Base-by-base conservation (phyloP, 495 filamentous ascomycete genomes). In the Aspergillus bridgeri region DNA sequence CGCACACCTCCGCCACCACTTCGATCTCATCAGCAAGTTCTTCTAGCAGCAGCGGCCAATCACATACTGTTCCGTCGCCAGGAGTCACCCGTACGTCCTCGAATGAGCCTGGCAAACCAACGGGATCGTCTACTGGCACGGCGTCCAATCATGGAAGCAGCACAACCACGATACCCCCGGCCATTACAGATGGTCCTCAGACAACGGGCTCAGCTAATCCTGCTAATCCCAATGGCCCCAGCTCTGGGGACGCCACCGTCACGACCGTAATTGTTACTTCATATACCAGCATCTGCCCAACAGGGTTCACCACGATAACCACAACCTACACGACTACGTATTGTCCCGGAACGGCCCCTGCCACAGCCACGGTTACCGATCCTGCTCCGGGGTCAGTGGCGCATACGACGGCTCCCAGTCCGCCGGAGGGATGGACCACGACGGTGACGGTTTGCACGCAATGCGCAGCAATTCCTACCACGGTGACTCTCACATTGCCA, bases 401-500 rank as follows among this genome's bases (percentile, higher is more conserved):
- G 29, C 47, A 51, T 4, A 55, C 58, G 9, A 61, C 61, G 21
- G 59, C 60, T 21, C 58, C 60, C 2, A 59, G 65, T 22, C 63
- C 75, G 4, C 74, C 75, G 1, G 68, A 73, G 48, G 75, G 75
- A 56, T 79, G 77, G 72, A 75, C 70, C 45, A 74, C 72, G 8
- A 79, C 73, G 11, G 74, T 72, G 18, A 73, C 69, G 27, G 71
- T 75, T 38, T 81, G 78, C 73, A 74, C 68, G 5, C 64, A 72
- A 13, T 80, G 77, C 55, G 74, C 65, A 19, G 62, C 73, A 13
- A 73, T 68, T 5, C 69, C 74, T 0, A 70, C 69, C 2, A 69
- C 73, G 11, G 70, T 76, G 58, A 79, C 73, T n/a, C 64, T 79
- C 45, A 81, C 77, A 42, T 50, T 71, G 45, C 76, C 76, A 24